Percentiles rank a stretch among this genome's conserved stretches.
phyloP scores from a whole-genome alignment of 2,329 filamentous ascomycete genomes.

The Calonectria pteridis region DNA sequence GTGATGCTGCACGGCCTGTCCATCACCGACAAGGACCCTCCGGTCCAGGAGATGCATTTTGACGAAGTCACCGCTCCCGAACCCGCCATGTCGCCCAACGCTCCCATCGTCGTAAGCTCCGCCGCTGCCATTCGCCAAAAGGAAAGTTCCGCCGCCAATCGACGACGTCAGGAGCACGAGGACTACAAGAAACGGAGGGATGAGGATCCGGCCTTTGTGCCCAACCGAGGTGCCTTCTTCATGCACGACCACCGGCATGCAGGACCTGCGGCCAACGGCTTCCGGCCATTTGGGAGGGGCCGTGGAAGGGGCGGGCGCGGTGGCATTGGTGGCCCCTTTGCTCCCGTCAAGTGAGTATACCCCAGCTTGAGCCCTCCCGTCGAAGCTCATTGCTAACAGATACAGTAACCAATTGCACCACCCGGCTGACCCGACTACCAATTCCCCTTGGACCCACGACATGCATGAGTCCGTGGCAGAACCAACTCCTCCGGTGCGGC shows the following conservation, averaged over 20 bases:
- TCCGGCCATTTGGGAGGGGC: constrained; percentile 77
- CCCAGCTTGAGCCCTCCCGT: constrained; percentile 16
- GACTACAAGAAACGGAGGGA: constrained; percentile 91
- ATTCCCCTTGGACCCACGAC: constrained; percentile 90
- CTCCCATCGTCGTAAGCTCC: constrained; percentile 68
- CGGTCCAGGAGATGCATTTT: constrained; percentile 61
- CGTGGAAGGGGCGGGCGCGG: constrained; percentile 73
- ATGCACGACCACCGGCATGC: constrained; percentile 93
- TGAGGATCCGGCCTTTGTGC: constrained; percentile 92
- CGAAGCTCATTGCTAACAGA: constrained; percentile 40
- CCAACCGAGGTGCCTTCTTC: constrained; percentile 94
- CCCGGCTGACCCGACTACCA: constrained; percentile 72
- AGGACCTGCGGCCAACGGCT: constrained; percentile 82
- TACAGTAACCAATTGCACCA: constrained; percentile 55
- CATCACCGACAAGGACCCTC: constrained; percentile 56
- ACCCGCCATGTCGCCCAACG: constrained; percentile 56
- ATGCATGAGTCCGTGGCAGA: constrained; percentile 82
- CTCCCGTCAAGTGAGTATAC: constrained; percentile 72
- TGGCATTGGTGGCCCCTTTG: constrained; percentile 68
- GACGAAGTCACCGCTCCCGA: constrained; percentile 56
- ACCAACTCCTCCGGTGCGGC: constrained; percentile 54
- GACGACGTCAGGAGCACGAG: constrained; percentile 86
- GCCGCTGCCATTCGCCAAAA: constrained; percentile 59
- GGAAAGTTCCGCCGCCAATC: constrained; percentile 73
- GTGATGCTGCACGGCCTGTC: constrained; percentile 69